Evolutionary conservation across 1,284 basidiomycete genomes (phyloP).

Genomic region (Afroboletus lepidellus): DNA sequence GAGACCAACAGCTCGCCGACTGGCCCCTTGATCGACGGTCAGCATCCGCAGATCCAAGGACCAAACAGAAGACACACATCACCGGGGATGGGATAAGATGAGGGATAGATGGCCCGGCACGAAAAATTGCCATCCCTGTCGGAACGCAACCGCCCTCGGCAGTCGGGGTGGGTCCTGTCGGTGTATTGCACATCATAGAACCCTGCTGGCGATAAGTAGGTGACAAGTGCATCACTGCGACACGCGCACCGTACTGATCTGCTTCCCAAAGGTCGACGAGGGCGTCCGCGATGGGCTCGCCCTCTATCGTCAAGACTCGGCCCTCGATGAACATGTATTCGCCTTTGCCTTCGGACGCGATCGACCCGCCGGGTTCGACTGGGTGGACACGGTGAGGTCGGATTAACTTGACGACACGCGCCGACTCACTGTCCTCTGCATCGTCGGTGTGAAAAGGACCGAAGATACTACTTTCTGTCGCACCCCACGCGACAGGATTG

Average conservation of each 20-base stretch:
- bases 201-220: slow-evolving; percentile 33
- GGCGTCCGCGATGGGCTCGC: slow-evolving; percentile 63
- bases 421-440: slow-evolving; percentile 63
- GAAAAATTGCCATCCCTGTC: slow-evolving; percentile 66
- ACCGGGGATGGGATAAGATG: slow-evolving; percentile 75
- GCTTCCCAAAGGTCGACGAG: slow-evolving; percentile 86
- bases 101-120: slow-evolving; percentile 77
- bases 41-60: not conserved
- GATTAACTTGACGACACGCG: not conserved
- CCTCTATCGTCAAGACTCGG: slow-evolving; percentile 59
- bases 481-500: slow-evolving; percentile 63
- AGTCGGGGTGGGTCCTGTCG: slow-evolving; percentile 64
- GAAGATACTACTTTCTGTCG: slow-evolving; percentile 75
- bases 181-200: slow-evolving; percentile 67
- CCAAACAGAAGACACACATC: slow-evolving; percentile 48
- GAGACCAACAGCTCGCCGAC: slow-evolving; percentile 62
- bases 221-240: not conserved
- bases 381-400: not conserved
- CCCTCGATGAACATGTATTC: slow-evolving; percentile 82
- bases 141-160: slow-evolving; percentile 68
- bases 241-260: slow-evolving; percentile 57
- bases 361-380: slow-evolving; percentile 62
- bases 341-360: slow-evolving; percentile 81
- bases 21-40: slow-evolving; percentile 53
- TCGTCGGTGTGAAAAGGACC: slow-evolving; percentile 87